Base-by-base conservation (phyloP, 1,139 yeast species). In the Candida tetrigidarum region DNA sequence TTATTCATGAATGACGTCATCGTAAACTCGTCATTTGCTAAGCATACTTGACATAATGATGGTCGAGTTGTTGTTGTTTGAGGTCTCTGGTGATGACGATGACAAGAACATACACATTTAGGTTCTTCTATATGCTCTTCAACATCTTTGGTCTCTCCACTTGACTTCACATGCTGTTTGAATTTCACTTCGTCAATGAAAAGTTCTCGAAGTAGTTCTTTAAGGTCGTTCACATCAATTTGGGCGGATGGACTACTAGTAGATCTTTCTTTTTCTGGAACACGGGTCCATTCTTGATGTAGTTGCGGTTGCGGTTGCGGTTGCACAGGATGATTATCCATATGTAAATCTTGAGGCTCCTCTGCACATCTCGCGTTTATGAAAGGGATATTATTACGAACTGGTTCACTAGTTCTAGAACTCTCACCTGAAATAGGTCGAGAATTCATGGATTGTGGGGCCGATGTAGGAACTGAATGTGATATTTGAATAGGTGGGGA, bases 1-100 rank as follows among this genome's bases (percentile, higher is more conserved):
- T 5, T n/a, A n/a, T 8, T 12, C n/a, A 25, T 29, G 12, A 22
- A 10, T 15, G 6, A 9, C 11, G 16, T 12, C 10, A 18, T 7
- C 10, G 44, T 42, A 12, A 36, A 37, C 12, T 42, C 40, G 8
- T 37, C 41, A 3, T 14, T 26, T 10, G 36, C 23, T 22, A 42
- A 28, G 14, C 44, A 37, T 5, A 11, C 22, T 5, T 22, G 41
- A 22, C 44, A 42, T 11, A 28, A 12, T 18, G n/a, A 18, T n/a
- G n/a, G n/a, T n/a, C n/a, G n/a, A n/a, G n/a, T n/a, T n/a, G n/a
- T n/a, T n/a, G n/a, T n/a, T n/a, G n/a, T n/a, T n/a, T n/a, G 14
- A 29, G 20, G 12, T 29, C 9, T 3, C 11, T 23, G 8, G 26
- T 5, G 20, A 6, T 8, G 7, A 6, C 25, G 9, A 4, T 14